Evolutionary conservation across 2,329 filamentous ascomycete species (phyloP).

Genomic region (Mycogone perniciosa): DNA sequence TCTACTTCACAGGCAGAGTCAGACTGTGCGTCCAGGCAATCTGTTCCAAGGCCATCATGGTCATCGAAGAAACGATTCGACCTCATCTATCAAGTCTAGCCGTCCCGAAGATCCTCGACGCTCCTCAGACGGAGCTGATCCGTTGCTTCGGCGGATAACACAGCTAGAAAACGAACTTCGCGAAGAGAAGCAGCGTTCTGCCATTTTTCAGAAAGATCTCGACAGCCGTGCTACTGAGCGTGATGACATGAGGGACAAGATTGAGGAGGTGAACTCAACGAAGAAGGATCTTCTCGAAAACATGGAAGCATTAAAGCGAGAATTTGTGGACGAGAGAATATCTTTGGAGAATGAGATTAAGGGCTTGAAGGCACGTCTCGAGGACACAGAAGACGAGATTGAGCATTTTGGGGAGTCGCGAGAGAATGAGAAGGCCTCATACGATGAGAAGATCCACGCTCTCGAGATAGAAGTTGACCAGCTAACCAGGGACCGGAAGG

Average conservation of each 20-base stretch:
- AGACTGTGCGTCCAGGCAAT: conserved; percentile 49
- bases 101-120: conserved; percentile 38
- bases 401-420: conserved; percentile 76
- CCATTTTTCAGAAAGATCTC: conserved; percentile 64
- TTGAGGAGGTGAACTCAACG: conserved; percentile 82
- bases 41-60: conserved; percentile 48
- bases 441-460: conserved; percentile 60
- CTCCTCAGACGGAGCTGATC: conserved; percentile 42
- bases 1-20: conserved; percentile 75
- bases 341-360: conserved; percentile 76
- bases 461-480: conserved; percentile 67
- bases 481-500: conserved; percentile 49
- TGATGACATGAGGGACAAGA: conserved; percentile 57
- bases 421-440: conserved; percentile 69
- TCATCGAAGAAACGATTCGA: conserved; percentile 44
- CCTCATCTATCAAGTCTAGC: conserved; percentile 41
- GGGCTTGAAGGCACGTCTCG: conserved; percentile 66
- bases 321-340: conserved; percentile 80
- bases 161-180: conserved; percentile 74
- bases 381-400: conserved; percentile 88
- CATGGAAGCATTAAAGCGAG: conserved; percentile 83
- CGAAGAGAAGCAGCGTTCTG: conserved; percentile 62
- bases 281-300: conserved; percentile 94
- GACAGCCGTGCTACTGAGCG: conserved; percentile 50
- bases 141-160: conserved; percentile 42